Conservation (phyloP, 108 stramenopile species). For the Nitzschia sp. region DNA sequence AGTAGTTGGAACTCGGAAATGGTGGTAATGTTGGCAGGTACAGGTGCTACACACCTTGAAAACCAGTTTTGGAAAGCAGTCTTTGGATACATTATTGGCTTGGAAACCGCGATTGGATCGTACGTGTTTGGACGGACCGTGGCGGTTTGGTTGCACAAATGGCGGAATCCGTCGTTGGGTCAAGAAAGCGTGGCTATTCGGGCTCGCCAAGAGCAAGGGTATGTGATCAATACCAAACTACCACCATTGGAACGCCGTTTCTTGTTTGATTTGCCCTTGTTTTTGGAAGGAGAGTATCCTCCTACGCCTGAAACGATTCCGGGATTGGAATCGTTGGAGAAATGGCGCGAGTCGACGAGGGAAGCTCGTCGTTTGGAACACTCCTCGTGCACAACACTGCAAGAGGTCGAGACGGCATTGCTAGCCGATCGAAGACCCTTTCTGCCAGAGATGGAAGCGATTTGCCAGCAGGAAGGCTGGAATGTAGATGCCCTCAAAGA, state of each 20-base stretch:
- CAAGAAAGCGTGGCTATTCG: slow-evolving; percentile 24
- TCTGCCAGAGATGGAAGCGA: slow-evolving; percentile 9
- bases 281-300: neutral
- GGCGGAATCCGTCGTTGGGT: slow-evolving; percentile 30
- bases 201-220: slow-evolving; percentile 30
- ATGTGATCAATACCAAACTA: slow-evolving; percentile 31
- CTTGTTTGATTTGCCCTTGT: slow-evolving; percentile 19
- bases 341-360: slow-evolving; percentile 45
- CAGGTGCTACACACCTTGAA: slow-evolving; percentile 23
- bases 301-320: neutral
- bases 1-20: slow-evolving; percentile 71
- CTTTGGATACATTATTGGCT: slow-evolving; percentile 74
- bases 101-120: slow-evolving; percentile 53
- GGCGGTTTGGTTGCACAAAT: slow-evolving; percentile 42
- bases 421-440: slow-evolving; percentile 17
- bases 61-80: slow-evolving; percentile 51
- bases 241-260: slow-evolving; percentile 48
- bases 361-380: slow-evolving; percentile 38
- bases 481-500: slow-evolving; percentile 33
- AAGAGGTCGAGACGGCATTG: slow-evolving; percentile 30
- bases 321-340: slow-evolving; percentile 20
- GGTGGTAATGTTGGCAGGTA: slow-evolving; percentile 63
- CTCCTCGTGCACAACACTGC: neutral
- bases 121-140: slow-evolving; percentile 61
- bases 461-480: slow-evolving; percentile 32